Conservation (phyloP, 352 stramenopile genomes). For the Phytophthora hybrid region DNA sequence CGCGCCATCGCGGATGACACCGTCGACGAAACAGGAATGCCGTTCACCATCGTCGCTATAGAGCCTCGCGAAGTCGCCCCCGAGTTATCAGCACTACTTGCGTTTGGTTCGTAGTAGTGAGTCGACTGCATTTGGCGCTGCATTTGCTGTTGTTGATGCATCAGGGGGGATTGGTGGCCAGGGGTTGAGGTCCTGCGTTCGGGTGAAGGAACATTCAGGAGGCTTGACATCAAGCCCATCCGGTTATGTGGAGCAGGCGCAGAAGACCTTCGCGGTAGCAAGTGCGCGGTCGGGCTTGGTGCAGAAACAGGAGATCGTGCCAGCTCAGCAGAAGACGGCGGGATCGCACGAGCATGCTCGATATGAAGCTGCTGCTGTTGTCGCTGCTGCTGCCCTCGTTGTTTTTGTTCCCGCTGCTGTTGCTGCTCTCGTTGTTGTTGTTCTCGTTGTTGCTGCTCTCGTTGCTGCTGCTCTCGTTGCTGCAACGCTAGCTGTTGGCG, state of each 20-base stretch:
- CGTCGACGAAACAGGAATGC: slow-evolving; percentile 41
- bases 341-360: slow-evolving; percentile 33
- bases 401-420: slow-evolving; percentile 26
- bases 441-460: slow-evolving; percentile 13
- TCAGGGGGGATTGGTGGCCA: slow-evolving; percentile 55
- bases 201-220: slow-evolving; percentile 80
- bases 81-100: slow-evolving; percentile 27
- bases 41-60: slow-evolving; percentile 41
- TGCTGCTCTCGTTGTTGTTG: slow-evolving; percentile 12
- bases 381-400: slow-evolving; percentile 25
- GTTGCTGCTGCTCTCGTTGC: slow-evolving; percentile 17
- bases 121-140: slow-evolving; percentile 42
- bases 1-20: slow-evolving; percentile 35
- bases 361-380: slow-evolving; percentile 38
- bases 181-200: slow-evolving; percentile 50
- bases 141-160: slow-evolving; percentile 50
- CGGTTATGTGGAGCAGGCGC: slow-evolving; percentile 44
- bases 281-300: slow-evolving; percentile 65
- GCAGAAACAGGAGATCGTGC: slow-evolving; percentile 35
- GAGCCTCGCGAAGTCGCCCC: slow-evolving; percentile 25
- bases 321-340: slow-evolving; percentile 37
- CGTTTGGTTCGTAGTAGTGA: slow-evolving; percentile 48
- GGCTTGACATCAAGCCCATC: slow-evolving; percentile 82
- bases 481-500: slow-evolving; percentile 13
- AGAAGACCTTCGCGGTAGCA: slow-evolving; percentile 53